Base-by-base conservation (phyloP, 78 protist genomes). In the Dictyostelium purpureum region DNA sequence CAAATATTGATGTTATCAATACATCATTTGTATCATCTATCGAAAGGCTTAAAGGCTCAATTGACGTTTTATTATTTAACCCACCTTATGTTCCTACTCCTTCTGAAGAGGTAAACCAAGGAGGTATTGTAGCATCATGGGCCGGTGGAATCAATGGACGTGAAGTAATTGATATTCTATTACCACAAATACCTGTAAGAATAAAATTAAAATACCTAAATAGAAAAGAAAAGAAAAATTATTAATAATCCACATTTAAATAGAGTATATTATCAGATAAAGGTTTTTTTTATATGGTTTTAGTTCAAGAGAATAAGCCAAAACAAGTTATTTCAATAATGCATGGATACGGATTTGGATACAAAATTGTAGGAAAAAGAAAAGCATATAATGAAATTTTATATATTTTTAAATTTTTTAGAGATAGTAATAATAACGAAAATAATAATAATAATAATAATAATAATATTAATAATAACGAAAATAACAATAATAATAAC, bases 11-110 rank as follows among this genome's bases (percentile, higher is more conserved):
- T 57, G 70, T 90, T 11, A 31, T 90, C 9, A 81, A 81, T 54
- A 76, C 88, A 0, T 73, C 63, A 3, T 81, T 90, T 19, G 31
- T 90, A 9, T 24, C 45, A 2, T 59, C 87, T 10, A 7, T 90
- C 7, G 82, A 73, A 11, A 18, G 88, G 42, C 37, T 90, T 3
- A 54, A 78, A 19, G 94, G 94, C 18, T 51, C 67, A 19, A 61
- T 94, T 4, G 96, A 94, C 24, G 61, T 94, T 1, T 19, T 95
- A 33, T 78, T 95, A 61, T 95, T 95, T 66, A 95, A 95, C 37
- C 97, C 97, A 28, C 97, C 97, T 38, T 95, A 95, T 80, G 97
- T 95, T 24, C 97, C 97, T 21, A 95, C 95, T 11, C 79, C 80
- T 1, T 40, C 76, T 2, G 97, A 95, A 43, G 97, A 95, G 76